Evolutionary conservation across 2,329 filamentous ascomycete species (phyloP), one percentile per base, ranked within the genome.

Genomic region (Gaeumannomyces sp.): DNA sequence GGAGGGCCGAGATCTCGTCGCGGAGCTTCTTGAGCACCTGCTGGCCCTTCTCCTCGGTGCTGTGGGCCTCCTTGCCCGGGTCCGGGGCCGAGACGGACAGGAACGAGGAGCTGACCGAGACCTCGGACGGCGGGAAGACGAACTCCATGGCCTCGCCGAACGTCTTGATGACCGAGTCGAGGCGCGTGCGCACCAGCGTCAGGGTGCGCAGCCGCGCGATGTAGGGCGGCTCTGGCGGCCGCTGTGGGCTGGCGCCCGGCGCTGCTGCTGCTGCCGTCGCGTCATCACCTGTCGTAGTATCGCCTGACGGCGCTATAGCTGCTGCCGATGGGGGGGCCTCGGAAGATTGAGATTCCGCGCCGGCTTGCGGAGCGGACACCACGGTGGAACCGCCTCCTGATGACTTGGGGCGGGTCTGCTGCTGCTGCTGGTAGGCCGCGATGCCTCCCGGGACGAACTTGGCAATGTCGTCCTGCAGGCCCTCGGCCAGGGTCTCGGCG

Each of bases 111-210:
- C 89, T 86, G 65, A 96, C 85, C 0, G 91, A 94, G 16, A 93
- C 78, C 73, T 97, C 93, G 0, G 91, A 96, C 0, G 94, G 93
- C 0, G 94, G 92, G 62, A 97, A 87, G 1, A 92, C 90, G 83
- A 96, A 98, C 70, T 96, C 90, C 91, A 98, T 97, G 38, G 95
- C 94, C 71, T 96, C 90, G 57, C 93, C 94, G 75, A 99, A 99
- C 1, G 89, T 90, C 75, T 91, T 90, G 72, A 98, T 93, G 29
- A 98, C 93, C 1, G 88, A 85, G 69, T 98, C 93, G 22, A 99
- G 83, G n/a, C 93, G 89, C 1, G 86, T 79, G 62, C 93, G 90
- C 33, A 98, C 92, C 58, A 90, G 84, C 4, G 90, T 91, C 53
- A 99, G 82, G 19, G 90, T 96, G 70, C 91, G 90, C 64, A 99